These are phyloP conservation scores for Drechslerella dactyloides DNA, from an alignment of 2,329 filamentous ascomycete species.

Conservation along the genomic window DNA sequence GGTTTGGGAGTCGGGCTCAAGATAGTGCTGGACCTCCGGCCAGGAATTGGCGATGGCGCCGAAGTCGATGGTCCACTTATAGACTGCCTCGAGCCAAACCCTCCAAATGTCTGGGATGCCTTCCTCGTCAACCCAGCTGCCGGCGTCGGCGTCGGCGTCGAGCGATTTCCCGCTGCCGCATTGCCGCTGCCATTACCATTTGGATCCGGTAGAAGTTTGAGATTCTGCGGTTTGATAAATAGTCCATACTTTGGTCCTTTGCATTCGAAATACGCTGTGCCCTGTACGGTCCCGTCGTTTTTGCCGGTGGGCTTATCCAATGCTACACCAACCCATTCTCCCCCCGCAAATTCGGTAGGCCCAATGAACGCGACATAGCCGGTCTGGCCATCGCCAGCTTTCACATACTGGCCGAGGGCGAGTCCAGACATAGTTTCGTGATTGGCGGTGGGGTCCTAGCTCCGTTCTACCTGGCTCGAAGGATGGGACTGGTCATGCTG, in stretches of 20 bases:
- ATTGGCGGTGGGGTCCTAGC: slow-evolving; percentile 34
- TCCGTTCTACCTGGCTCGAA: slow-evolving; percentile 30
- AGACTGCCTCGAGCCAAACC: slow-evolving; percentile 53
- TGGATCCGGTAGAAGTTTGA: slow-evolving; percentile 58
- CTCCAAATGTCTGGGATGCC: slow-evolving; percentile 55
- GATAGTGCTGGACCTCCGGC: slow-evolving; percentile 39
- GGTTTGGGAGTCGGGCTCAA: slow-evolving; percentile 36
- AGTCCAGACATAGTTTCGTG: slow-evolving; percentile 53
- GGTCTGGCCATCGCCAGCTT: slow-evolving; percentile 76
- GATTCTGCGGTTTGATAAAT: slow-evolving; percentile 78
- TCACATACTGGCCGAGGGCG: slow-evolving; percentile 73
- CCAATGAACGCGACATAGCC: slow-evolving; percentile 83
- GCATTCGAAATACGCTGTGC: slow-evolving; percentile 87
- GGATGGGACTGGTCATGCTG: slow-evolving; percentile 24
- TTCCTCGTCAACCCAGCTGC: slow-evolving; percentile 55
- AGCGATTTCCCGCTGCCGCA: slow-evolving; percentile 5
- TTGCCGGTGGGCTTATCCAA: slow-evolving; percentile 82
- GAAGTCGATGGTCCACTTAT: slow-evolving; percentile 27
- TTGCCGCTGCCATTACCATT: slow-evolving; percentile 15
- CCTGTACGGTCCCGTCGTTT: slow-evolving; percentile 90
- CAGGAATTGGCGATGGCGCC: slow-evolving; percentile 34
- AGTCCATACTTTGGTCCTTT: slow-evolving; percentile 73
- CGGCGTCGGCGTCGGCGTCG: slow-evolving; percentile 55
- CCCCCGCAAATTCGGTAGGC: slow-evolving; percentile 76
- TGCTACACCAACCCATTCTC: slow-evolving; percentile 89